Base-by-base conservation (phyloP, 371 early-diverging fungal species). In the Actinomortierella wolfii region DNA sequence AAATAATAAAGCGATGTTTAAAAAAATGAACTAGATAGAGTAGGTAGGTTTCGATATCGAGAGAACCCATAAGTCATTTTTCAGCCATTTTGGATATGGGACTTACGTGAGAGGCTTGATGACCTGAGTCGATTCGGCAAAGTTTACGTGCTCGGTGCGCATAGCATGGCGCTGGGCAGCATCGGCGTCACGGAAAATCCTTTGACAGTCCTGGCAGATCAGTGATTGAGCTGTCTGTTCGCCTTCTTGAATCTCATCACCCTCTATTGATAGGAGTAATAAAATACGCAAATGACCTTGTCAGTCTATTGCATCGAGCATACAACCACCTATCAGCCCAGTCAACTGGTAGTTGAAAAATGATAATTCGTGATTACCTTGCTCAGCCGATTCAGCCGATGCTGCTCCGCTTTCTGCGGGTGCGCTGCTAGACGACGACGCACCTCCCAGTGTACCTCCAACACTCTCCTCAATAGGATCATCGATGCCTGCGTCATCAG, bases 191-290 rank as follows among this genome's bases (percentile, higher is more conserved):
- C 90, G 81, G 62, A 97, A 86, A 39, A 92, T 78, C 67, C 92
- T 89, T 47, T 86, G 84, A 68, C 97, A 97, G 59, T 94, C 96
- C 64, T 94, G 89, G 77, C 95, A 95, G 26, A 85, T 77, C 21
- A 97, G 79, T 21, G 92, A 92, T 53, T 89, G 86, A 2, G 92
- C 90, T 15, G 82, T 84, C 67, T 84, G 84, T 51, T 88, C 83
- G 8, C 83, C 85, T 26, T 85, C 84, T 34, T 83, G 80, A 17
- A 81, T 70, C 46, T 91, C 89, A 77, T 89, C 91, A 11, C 88
- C 91, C 76, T 74, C 70, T 64, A 48, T 15, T 25, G 44, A 23
- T 9, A 56, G 20, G 13, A 55, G 1, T 11, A 25, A 25, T 17
- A 50, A 15, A 40, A 48, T 15, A 23, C 8, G 39, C 20, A 34